Conservation (phyloP, 805 yeast species). For the Maudiozyma serrabonitensis region DNA sequence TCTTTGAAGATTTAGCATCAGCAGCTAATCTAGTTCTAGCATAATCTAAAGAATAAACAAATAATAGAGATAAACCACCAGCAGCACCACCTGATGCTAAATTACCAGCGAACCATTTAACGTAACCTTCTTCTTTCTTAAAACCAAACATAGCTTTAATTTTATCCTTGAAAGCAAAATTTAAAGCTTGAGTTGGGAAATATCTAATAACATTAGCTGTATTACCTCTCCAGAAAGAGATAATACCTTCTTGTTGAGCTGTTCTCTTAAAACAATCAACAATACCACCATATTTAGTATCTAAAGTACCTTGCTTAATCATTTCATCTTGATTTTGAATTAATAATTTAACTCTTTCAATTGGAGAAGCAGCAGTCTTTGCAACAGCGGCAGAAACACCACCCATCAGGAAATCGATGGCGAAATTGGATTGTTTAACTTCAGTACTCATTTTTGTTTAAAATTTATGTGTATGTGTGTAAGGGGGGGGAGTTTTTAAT, state of each 20-base stretch:
- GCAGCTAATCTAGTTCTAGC: conserved; percentile 99
- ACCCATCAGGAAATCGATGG: conserved; percentile 82
- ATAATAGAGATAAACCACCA: conserved; percentile 51
- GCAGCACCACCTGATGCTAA: conserved; percentile 98
- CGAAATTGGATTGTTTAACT: conserved; percentile 35
- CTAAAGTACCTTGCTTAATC: conserved; percentile 94
- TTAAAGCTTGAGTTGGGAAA: conserved; percentile 98
- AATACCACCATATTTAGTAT: conserved; percentile 81
- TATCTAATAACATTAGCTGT: conserved; percentile 97
- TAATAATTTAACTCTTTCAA: conserved; percentile 91
- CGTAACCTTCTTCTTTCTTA: conserved; percentile 92
- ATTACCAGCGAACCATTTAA: conserved; percentile 94
- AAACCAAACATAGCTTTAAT: conserved; percentile 92
- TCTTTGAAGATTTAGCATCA: conserved; percentile 83
- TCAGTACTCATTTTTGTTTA: conserved; percentile 16
- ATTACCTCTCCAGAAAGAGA: conserved; percentile 98
- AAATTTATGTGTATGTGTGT: not conserved
- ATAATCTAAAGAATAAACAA: conserved; percentile 71
- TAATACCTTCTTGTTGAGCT: conserved; percentile 84
- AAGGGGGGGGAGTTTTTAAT: too few species aligned
- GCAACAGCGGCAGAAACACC: conserved; percentile 95
- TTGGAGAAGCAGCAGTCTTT: conserved; percentile 96
- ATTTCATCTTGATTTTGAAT: conserved; percentile 98
- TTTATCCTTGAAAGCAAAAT: conserved; percentile 97
- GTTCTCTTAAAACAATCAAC: conserved; percentile 91